Evolutionary conservation across 2,329 filamentous ascomycete genomes (phyloP), one percentile per base, ranked within the genome.

Genomic region (Fusarium succisae): DNA sequence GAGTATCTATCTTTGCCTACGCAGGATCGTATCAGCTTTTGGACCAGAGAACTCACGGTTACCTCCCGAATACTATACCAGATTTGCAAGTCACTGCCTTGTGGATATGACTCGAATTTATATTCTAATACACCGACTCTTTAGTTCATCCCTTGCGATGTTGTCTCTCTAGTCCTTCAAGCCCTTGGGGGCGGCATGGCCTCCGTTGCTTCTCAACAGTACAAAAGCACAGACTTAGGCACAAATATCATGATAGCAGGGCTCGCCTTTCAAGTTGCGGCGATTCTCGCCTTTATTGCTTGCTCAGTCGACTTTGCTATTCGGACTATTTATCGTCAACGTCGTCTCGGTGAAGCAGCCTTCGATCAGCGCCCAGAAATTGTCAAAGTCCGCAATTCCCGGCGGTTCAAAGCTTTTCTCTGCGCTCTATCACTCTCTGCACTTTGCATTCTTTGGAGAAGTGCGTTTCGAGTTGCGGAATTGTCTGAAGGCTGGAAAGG

Each of bases 241-340:
- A 86, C 88, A 70, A 83, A 92, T 77, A 87, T 92, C 81, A 91
- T 91, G 86, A 85, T 93, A n/a, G 89, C 89, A 9, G 91, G 91
- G 38, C 86, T 92, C 1, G 80, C 85, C 24, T 89, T 88, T 78
- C 91, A 93, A 76, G 90, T 92, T 48, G 80, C 86, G 67, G 90
- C 88, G 10, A 83, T 91, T 41, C 72, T 85, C 47, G 79, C 86
- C 63, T 93, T 92, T 83, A 86, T 88, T 55, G 32, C 76, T 30
- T 82, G 89, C 38, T 84, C 84, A 17, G 38, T 79, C 63, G 87
- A 91, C 76, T 91, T 89, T 77, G 81, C 82, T n/a, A 72, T 84
- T 53, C 83, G 86, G 64, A 82, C 82, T n/a, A 66, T 78, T 69
- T 79, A 77, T 45, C 80, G 83, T 63, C 76, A 82, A 72, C 80